Evolutionary conservation across 2,329 filamentous ascomycete species (phyloP), one percentile per base, ranked within the genome.

Genomic region (Orbilia blumenaviensis): DNA sequence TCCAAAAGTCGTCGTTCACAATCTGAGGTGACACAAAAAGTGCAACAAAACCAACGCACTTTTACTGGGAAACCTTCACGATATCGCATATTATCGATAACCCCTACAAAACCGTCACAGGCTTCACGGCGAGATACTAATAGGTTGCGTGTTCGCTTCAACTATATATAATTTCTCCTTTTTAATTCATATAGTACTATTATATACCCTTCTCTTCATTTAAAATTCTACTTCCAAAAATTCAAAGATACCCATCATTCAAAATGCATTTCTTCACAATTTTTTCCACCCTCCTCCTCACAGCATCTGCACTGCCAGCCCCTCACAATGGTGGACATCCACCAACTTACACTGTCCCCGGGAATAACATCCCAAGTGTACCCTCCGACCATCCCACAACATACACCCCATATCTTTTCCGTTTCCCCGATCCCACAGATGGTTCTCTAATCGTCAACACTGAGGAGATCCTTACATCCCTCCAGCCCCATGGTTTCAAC

Each of bases 1-100:
- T 38, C 52, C 2, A 36, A 32, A 64, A 50, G 38, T 38, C n/a
- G n/a, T n/a, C n/a, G n/a, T n/a, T n/a, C n/a, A n/a, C n/a, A n/a
- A n/a, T n/a, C n/a, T n/a, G n/a, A n/a, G n/a, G n/a, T n/a, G n/a
- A n/a, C n/a, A n/a, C n/a, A n/a, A 46, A 67, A 74, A 46, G 42
- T 75, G 48, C 71, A 68, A 75, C 71, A 75, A 63, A 68, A 60
- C 27, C 71, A 75, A 75, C 71, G 29, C 71, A 73, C 8, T 32
- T 41, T 42, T 42, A 5, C 18, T 32, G 21, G 38, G 29, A 36
- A 50, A 25, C 3, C n/a, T 46, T 61, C 42, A 54, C 42, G 42
- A 56, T 42, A 44, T 54, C 38, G n/a, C 34, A 62, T 62, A 29
- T 41, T 25, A 18, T 60, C 34, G 34, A 42, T 60, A 60, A 21